phyloP scores from a whole-genome alignment of 805 yeast species.

The Spathaspora arborariae region DNA sequence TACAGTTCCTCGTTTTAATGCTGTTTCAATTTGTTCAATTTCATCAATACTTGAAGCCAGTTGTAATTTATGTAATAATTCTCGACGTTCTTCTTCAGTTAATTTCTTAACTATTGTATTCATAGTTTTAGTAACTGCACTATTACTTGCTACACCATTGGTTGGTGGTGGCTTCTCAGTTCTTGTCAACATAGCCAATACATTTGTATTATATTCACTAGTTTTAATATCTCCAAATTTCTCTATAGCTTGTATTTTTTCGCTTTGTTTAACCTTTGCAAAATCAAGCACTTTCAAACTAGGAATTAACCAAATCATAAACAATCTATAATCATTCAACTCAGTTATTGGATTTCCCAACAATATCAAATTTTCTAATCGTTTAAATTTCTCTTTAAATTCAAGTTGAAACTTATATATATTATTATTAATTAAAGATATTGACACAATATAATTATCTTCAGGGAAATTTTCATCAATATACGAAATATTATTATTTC shows the following conservation, averaged over 20 bases:
- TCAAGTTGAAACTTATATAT: constrained; percentile 41
- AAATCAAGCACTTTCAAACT: constrained; percentile 64
- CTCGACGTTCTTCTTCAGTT: constrained; percentile 49
- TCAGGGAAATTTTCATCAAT: constrained; percentile 32
- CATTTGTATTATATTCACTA: constrained; percentile 3
- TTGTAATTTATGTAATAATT: constrained; percentile 50
- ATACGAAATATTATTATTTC: constrained; percentile 54
- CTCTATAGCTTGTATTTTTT: constrained; percentile 43
- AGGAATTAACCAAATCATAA: constrained; percentile 62
- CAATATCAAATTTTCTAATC: constrained; percentile 48
- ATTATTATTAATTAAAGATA: constrained; percentile 52
- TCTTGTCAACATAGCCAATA: constrained; percentile 3
- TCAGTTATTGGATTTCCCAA: constrained; percentile 55
- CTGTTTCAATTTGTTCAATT: constrained; percentile 63
- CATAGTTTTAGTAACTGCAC: constrained; percentile 19
- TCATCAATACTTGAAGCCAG: constrained; percentile 71
- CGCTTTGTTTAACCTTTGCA: constrained; percentile 52
- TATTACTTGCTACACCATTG: not conserved
- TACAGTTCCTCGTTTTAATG: constrained; percentile 28
- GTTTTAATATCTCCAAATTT: constrained; percentile 30
- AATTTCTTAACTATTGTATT: constrained; percentile 41
- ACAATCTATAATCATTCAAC: constrained; percentile 52
- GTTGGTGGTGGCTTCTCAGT: not conserved
- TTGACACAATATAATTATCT: constrained; percentile 35
- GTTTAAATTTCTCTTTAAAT: constrained; percentile 30